Base-by-base conservation (phyloP, 2,329 filamentous ascomycete genomes). In the Herpotrichia juniperi region DNA sequence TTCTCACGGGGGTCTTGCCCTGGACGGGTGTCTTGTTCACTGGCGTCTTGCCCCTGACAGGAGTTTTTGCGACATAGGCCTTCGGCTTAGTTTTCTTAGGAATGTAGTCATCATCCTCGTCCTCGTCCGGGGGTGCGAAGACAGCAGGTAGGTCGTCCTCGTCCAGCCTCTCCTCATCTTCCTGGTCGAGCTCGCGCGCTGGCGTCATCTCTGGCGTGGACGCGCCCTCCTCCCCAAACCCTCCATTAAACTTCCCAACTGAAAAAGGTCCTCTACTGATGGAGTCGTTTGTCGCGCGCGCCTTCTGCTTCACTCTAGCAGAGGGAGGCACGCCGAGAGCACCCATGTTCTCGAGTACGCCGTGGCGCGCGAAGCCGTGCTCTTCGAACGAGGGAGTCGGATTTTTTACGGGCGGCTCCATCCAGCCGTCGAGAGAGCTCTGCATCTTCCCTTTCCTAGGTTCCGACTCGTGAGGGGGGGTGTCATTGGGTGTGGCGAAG, bases 271-370 rank as follows among this genome's bases (percentile, higher is more conserved):
- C 76, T 46, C 75, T 73, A 19, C 57, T 57, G 46, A 59, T 54
- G 39, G 59, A 45, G 19, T 73, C 70, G 40, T 72, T 74, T 44
- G 78, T 75, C 25, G 71, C 69, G 65, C 79, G 82, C 52, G 81
- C 71, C 59, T 81, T 79, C 55, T 79, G 78, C 75, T 86, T 85
- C 59, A 86, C 78, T 68, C 85, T 82, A 42, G 81, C 75, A 19
- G 81, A 81, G 11, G 92, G 92, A 61, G 87, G 80, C 48, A 86
- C 82, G 34, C 92, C 92, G 50, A 96, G 77, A 22, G 92, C 87
- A 47, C 87, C 87, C 92, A 96, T 96, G 64, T 87, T 87, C 73
- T 90, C 87, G 52, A 96, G 79, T 16, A 96, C 89, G 58, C 90
- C 90, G 71, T 86, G 85, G 43, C 88, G 82, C 64, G 88, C 79